Evolutionary conservation across 2,329 filamentous ascomycete species (phyloP).

Genomic region (Lasiodiplodia hormozganensis): DNA sequence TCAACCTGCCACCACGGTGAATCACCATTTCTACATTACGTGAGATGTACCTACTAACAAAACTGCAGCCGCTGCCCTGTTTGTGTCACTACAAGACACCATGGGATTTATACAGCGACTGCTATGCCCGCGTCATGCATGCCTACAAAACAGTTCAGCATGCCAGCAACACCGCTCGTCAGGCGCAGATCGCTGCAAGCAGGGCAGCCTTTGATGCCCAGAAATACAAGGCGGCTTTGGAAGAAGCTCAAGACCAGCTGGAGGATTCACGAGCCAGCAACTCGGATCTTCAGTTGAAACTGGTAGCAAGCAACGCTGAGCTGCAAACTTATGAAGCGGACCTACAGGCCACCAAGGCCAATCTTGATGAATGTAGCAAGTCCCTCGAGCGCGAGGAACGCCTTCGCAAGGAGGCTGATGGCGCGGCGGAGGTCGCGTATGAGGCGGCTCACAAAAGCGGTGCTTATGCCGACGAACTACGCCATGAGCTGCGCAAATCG

Average conservation of each 20-base stretch:
- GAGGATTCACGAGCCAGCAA: background rate
- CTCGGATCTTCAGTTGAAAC: background rate
- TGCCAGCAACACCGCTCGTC: background rate
- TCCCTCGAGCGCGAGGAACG: background rate
- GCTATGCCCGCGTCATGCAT: background rate
- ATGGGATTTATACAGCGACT: background rate
- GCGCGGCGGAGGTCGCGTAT: background rate
- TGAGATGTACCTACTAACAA: background rate
- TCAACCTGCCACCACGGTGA: background rate
- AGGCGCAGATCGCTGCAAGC: background rate
- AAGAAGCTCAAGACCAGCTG: background rate
- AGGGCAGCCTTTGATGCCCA: background rate
- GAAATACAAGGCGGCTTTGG: background rate
- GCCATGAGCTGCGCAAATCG: background rate
- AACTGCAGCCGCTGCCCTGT: background rate
- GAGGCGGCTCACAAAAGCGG: background rate
- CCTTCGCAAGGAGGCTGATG: background rate
- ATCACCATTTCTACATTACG: background rate
- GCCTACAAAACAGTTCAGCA: background rate
- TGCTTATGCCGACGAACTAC: background rate
- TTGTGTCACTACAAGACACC: background rate
- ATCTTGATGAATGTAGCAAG: background rate
- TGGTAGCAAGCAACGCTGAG: background rate
- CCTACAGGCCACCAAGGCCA: background rate
- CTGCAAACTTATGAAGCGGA: background rate